These are phyloP conservation scores for Pyricularia grisea DNA, from an alignment of 2,329 filamentous ascomycete species.

Conservation along the genomic window DNA sequence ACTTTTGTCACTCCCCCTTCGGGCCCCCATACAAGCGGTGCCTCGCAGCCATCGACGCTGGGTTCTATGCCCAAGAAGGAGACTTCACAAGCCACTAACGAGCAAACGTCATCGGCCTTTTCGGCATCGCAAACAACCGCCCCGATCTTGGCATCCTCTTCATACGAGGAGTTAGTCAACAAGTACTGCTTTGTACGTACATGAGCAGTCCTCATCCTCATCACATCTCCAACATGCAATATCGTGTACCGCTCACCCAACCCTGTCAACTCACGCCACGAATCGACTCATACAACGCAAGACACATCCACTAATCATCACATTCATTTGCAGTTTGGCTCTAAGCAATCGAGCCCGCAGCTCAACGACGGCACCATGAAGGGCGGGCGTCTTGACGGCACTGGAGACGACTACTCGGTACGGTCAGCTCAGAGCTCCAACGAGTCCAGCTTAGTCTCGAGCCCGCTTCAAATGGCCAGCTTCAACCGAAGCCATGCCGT, in stretches of 20 bases:
- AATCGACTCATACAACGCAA: constrained; percentile 7
- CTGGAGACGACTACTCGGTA: constrained; percentile 23
- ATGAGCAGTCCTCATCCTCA: constrained; percentile 18
- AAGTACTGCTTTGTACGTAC: constrained; percentile 99
- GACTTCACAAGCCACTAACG: constrained; percentile 8
- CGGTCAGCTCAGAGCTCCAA: constrained; percentile 24
- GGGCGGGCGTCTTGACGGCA: constrained; percentile 32
- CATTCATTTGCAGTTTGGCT: constrained; percentile 43
- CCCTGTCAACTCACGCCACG: neutral
- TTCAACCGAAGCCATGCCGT: constrained; percentile 20
- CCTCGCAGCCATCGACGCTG: neutral
- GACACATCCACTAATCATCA: constrained; percentile 28
- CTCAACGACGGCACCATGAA: constrained; percentile 37
- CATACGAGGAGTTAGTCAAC: constrained; percentile 94
- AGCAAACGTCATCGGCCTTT: constrained; percentile 8
- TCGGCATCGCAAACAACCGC: constrained; percentile 19
- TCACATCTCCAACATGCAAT: neutral
- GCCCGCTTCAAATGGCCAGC: constrained; percentile 22
- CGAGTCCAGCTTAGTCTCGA: constrained; percentile 25
- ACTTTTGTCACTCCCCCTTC: neutral
- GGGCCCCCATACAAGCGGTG: neutral
- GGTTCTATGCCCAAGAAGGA: neutral
- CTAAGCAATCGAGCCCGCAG: constrained; percentile 44
- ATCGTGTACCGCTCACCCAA: constrained; percentile 1
- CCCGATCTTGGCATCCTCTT: constrained; percentile 65